Evolutionary conservation across 73 alveolate species (phyloP).

Genomic region (Paraurostyla sp.): DNA sequence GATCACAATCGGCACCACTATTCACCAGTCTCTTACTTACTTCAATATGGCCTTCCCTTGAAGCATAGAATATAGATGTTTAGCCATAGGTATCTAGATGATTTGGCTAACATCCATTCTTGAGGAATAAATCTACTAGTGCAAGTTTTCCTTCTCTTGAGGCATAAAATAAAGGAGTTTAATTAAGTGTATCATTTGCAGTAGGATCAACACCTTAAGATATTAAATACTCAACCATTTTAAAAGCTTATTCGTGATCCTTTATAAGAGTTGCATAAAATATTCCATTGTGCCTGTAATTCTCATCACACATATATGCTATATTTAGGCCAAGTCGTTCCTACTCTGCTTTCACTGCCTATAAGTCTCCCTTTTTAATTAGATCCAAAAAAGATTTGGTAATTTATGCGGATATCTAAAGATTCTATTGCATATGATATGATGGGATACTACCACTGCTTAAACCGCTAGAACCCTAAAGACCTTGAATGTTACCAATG

Average conservation of each 20-base stretch:
- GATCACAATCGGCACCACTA: slow-evolving; percentile 64
- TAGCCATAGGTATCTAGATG: slow-evolving; percentile 89
- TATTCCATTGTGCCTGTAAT: slow-evolving; percentile 57
- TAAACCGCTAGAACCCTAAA: not conserved
- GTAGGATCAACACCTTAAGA: slow-evolving; percentile 45
- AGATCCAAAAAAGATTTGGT: not conserved
- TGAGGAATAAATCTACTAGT: slow-evolving; percentile 78
- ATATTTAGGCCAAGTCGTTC: not conserved
- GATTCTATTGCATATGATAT: not conserved
- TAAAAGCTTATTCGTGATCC: slow-evolving; percentile 28
- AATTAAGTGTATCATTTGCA: slow-evolving; percentile 52
- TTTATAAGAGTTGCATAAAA: slow-evolving; percentile 60
- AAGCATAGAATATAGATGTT: slow-evolving; percentile 93
- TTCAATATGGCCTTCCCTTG: slow-evolving; percentile 91
- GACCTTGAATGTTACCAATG: not conserved
- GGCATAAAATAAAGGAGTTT: slow-evolving; percentile 90
- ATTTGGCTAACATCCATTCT: slow-evolving; percentile 83
- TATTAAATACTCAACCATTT: slow-evolving; percentile 48
- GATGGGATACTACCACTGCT: not conserved
- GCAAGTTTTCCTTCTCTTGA: slow-evolving; percentile 86
- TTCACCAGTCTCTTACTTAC: slow-evolving; percentile 14
- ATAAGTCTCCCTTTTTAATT: slow-evolving; percentile 28
- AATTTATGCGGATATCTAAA: not conserved
- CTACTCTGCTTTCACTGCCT: not conserved
- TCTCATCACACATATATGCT: slow-evolving; percentile 7